Evolutionary conservation across 225 moss, liverwort and hornwort genomes (phyloP).

Genomic region (Sphagnum contortum): DNA sequence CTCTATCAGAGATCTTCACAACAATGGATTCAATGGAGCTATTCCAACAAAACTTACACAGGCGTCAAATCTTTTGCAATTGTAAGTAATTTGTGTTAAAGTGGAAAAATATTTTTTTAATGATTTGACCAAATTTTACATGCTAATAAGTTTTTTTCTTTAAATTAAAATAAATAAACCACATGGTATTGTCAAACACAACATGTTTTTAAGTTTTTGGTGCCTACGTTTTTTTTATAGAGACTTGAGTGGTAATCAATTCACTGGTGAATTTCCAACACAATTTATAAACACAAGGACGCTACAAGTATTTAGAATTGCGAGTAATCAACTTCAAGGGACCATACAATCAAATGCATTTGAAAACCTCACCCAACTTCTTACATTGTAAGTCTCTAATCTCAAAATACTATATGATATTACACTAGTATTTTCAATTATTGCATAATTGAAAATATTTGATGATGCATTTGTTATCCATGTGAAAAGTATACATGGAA

Average conservation of each 20-base stretch:
- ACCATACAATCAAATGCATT: background rate
- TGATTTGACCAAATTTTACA: background rate
- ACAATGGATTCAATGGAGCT: constrained; percentile 24
- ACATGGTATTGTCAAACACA: too few species aligned
- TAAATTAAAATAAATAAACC: too few species aligned
- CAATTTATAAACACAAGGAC: background rate
- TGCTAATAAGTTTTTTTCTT: background rate
- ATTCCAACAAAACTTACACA: constrained; percentile 14
- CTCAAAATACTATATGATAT: background rate
- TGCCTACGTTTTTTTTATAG: background rate
- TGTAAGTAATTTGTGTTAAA: constrained; percentile 13
- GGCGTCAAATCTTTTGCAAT: constrained; percentile 2
- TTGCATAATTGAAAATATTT: background rate
- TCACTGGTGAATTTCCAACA: constrained; percentile 6
- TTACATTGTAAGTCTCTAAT: constrained; percentile 11
- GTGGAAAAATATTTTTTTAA: background rate
- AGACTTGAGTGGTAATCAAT: constrained; percentile 22
- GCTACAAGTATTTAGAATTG: constrained; percentile 5
- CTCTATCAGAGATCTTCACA: constrained; percentile 31
- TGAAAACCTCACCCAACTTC: constrained; percentile 7
- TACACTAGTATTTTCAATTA: background rate
- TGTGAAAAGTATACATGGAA: background rate
- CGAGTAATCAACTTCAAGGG: constrained; percentile 9
- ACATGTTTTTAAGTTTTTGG: background rate
- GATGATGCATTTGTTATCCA: background rate